phyloP scores from a whole-genome alignment of 176 grass and related monocot species.

The Carex pumila region DNA sequence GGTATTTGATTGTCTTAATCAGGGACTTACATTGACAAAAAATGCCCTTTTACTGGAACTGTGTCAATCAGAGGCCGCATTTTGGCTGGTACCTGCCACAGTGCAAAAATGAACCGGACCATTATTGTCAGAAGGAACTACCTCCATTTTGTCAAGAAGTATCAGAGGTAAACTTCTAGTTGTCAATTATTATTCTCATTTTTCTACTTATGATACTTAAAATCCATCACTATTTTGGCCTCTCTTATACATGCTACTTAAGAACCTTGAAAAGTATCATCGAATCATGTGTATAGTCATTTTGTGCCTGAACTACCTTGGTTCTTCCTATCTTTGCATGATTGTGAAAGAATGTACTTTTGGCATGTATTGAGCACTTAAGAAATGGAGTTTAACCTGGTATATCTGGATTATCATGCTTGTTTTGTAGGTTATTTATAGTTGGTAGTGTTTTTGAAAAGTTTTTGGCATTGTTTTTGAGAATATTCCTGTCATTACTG shows the following conservation, averaged over 20 bases:
- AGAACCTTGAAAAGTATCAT: background rate
- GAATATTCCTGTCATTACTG: background rate
- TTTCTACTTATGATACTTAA: background rate
- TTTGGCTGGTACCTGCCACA: constrained; percentile 22
- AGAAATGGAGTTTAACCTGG: background rate
- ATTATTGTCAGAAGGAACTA: constrained; percentile 25
- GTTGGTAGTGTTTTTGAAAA: background rate
- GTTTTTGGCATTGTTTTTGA: background rate
- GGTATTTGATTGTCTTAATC: background rate
- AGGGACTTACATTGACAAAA: constrained; percentile 24
- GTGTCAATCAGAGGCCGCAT: constrained; percentile 19
- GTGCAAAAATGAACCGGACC: constrained; percentile 25
- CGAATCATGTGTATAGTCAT: background rate
- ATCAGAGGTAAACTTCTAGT: constrained; percentile 2
- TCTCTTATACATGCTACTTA: background rate
- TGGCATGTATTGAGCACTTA: background rate
- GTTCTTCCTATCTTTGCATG: background rate
- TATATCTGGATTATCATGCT: background rate
- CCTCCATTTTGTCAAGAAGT: constrained; percentile 27
- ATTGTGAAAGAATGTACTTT: background rate
- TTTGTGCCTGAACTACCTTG: background rate
- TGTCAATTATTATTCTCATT: background rate
- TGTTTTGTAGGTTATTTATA: background rate
- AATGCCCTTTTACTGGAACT: constrained; percentile 17
- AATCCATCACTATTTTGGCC: background rate